Evolutionary conservation across 23 red algal genomes (phyloP), one percentile per base, ranked within the genome.

Genomic region (Gracilaria caudata): DNA sequence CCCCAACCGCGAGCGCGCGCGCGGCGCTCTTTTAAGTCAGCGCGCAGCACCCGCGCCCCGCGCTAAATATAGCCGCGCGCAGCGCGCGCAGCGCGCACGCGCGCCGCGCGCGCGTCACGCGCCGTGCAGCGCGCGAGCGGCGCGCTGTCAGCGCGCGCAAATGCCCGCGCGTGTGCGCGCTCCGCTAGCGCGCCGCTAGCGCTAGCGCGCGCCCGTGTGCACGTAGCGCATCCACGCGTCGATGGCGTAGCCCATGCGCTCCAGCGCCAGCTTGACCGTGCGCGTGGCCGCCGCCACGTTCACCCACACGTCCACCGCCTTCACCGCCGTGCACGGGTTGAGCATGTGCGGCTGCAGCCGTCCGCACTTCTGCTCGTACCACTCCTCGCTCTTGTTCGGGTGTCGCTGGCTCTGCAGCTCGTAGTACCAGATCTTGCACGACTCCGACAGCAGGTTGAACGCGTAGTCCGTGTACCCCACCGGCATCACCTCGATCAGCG

Each of bases 401-500:
- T 13, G 37, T 6, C 32, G 23, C 68, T 17, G 9, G 65, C 83
- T 75, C 39, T 87, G 66, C 20, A 87, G 47, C 40, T 87, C 83
- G 55, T 87, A 75, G 44, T 87, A 87, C 83, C 83, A 87, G 26
- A 87, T 75, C 83, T 87, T 87, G 68, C 83, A 87, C 38, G 68
- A 77, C 12, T 87, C 83, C 34, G 83, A 51, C 25, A 87, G 47
- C 32, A 87, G 68, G 43, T 77, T 87, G 68, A 87, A 87, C 12
- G 83, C 56, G 29, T 77, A 76, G 51, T 87, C 83, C 21, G 65
- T 87, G 46, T 87, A 87, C 21, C 83, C 83, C 45, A 87, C 83
- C 33, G 83, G 83, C 83, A 87, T 87, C 24, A 87, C 46, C 37
- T 87, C 83, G 38, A 87, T 87, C 38, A 87, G 19, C 12, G 83